phyloP scores from a whole-genome alignment of 2,329 filamentous ascomycete species.

The Botrytis medusae region DNA sequence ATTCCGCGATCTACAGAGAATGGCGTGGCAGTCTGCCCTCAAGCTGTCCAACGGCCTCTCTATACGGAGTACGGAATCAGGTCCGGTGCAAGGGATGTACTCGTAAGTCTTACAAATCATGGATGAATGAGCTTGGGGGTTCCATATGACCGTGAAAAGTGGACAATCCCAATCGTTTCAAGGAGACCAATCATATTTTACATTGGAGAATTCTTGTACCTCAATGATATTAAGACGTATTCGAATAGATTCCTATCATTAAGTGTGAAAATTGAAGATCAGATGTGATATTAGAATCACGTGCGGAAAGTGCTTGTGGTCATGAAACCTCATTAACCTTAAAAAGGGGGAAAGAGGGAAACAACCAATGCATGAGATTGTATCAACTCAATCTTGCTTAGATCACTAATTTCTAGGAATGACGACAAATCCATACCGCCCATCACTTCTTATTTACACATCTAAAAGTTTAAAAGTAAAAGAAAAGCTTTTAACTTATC shows the following conservation, averaged over 20 bases:
- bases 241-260: neutral
- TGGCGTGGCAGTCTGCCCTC: neutral
- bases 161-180: neutral
- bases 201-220: neutral
- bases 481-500: neutral
- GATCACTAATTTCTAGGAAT: neutral
- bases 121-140: neutral
- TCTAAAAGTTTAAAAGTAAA: neutral
- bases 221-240: neutral
- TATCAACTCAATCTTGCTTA: neutral
- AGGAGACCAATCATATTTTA: neutral
- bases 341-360: neutral
- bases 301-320: neutral
- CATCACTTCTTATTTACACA: neutral
- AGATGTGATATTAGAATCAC: neutral
- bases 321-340: neutral
- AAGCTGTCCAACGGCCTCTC: neutral
- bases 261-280: neutral
- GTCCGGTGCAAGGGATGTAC: neutral
- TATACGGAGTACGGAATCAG: neutral
- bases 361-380: neutral
- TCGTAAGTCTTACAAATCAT: neutral
- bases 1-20: neutral
- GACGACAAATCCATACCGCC: neutral
- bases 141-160: neutral